Percentiles rank a stretch among this genome's conserved stretches.
phyloP scores from a whole-genome alignment of 2,329 filamentous ascomycete genomes.

The Verticillium nonalfalfae region DNA sequence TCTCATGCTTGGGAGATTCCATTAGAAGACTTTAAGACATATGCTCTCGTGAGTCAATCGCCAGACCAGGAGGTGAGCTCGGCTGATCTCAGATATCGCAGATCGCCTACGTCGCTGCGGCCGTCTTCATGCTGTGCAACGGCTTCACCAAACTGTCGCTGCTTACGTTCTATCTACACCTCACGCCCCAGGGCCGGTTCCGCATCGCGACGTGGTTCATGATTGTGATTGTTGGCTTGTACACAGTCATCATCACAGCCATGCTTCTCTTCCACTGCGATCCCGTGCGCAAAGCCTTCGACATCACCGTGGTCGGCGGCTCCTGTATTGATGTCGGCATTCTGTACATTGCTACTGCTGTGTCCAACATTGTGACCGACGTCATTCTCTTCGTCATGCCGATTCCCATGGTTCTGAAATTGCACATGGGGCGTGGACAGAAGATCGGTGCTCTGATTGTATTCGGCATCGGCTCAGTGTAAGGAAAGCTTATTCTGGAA shows the following conservation, averaged over 20 bases:
- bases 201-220: slow-evolving; percentile 20
- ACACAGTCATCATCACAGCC: slow-evolving; percentile 24
- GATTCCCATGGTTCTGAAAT: slow-evolving; percentile 33
- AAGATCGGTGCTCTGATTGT: slow-evolving; percentile 36
- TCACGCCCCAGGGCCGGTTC: slow-evolving; percentile 27
- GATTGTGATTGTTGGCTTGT: slow-evolving; percentile 21
- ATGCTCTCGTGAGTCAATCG: slow-evolving; percentile 7
- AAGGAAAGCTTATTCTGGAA: neutral
- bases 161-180: slow-evolving; percentile 28
- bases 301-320: slow-evolving; percentile 19
- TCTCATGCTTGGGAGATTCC: slow-evolving; percentile 14
- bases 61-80: too few relatives aligned
- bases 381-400: slow-evolving; percentile 39
- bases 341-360: slow-evolving; percentile 41
- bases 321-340: slow-evolving; percentile 35
- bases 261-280: slow-evolving; percentile 28
- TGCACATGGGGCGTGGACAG: slow-evolving; percentile 37
- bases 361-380: slow-evolving; percentile 41
- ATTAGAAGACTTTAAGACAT: slow-evolving; percentile 3
- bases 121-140: slow-evolving; percentile 26
- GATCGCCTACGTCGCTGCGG: slow-evolving; percentile 15
- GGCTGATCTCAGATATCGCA: neutral
- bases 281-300: slow-evolving; percentile 25
- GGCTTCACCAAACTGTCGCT: slow-evolving; percentile 30
- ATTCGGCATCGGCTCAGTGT: slow-evolving; percentile 35